These are phyloP conservation scores for Chaetoceros muelleri DNA, from an alignment of 108 stramenopile species.

Conservation along the genomic window DNA sequence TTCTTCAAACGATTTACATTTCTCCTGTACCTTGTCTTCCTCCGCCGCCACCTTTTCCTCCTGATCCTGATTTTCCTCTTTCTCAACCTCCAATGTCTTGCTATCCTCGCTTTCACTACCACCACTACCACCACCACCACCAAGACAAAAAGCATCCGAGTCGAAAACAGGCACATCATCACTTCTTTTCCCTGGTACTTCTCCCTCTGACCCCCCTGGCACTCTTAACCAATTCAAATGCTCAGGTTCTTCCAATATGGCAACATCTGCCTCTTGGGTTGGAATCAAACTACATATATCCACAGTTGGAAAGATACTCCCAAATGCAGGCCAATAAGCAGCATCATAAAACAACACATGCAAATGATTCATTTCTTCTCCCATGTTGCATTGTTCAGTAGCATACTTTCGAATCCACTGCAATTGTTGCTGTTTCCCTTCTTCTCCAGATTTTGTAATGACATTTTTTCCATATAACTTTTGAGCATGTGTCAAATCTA, in stretches of 20 bases:
- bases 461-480: slow-evolving; percentile 18
- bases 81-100: too few species aligned
- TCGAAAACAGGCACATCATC: background rate
- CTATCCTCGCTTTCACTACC: too few species aligned
- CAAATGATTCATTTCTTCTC: slow-evolving; percentile 22
- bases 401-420: slow-evolving; percentile 24
- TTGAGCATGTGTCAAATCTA: slow-evolving; percentile 15
- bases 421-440: slow-evolving; percentile 25
- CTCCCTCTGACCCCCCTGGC: slow-evolving; percentile 9
- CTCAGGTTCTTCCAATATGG: slow-evolving; percentile 89
- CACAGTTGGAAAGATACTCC: slow-evolving; percentile 53
- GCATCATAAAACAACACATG: slow-evolving; percentile 43
- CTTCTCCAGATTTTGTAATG: slow-evolving; percentile 10
- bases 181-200: background rate
- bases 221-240: slow-evolving; percentile 87
- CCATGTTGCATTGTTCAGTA: slow-evolving; percentile 18
- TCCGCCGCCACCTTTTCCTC: background rate
- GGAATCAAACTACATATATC: slow-evolving; percentile 65
- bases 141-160: too few species aligned
- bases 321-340: slow-evolving; percentile 35
- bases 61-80: background rate
- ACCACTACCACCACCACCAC: too few species aligned
- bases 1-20: background rate
- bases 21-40: background rate
- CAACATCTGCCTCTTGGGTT: slow-evolving; percentile 68